phyloP scores from a whole-genome alignment of 768 basidiomycete genomes.

The Hygrocybe coccinea region DNA sequence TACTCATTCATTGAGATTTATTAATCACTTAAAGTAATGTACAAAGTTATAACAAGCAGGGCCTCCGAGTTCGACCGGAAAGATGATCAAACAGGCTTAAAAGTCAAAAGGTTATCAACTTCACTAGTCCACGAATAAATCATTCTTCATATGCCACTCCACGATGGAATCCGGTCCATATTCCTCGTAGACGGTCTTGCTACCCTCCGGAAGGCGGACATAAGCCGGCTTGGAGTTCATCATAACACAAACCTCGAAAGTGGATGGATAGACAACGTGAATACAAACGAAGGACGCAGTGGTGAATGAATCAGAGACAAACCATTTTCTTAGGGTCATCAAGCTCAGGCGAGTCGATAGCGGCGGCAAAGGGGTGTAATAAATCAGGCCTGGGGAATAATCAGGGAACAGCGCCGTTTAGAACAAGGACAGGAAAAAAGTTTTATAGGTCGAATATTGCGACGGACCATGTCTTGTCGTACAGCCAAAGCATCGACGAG shows the following conservation, averaged over 20 bases:
- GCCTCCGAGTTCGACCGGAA: no score
- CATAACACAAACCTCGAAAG: conserved; percentile 42
- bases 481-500: conserved; percentile 64
- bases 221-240: conserved; percentile 51
- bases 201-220: conserved; percentile 58
- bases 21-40: no score
- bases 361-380: conserved; percentile 65
- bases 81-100: no score
- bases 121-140: conserved; percentile 32
- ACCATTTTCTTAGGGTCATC: conserved; percentile 49
- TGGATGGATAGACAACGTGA: not conserved
- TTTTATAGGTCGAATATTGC: not conserved
- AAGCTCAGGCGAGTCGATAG: conserved; percentile 58
- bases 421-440: not conserved
- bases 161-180: conserved; percentile 49
- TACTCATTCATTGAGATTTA: no score
- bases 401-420: no score
- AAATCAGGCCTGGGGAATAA: conserved; percentile 48
- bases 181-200: conserved; percentile 41
- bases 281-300: not conserved
- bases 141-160: conserved; percentile 54
- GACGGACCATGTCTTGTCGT: conserved; percentile 49
- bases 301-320: conserved; percentile 14
- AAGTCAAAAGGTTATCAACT: no score
- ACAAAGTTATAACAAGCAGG: no score